phyloP scores from a whole-genome alignment of 2,329 filamentous ascomycete species.

The Diaporthe sp. region DNA sequence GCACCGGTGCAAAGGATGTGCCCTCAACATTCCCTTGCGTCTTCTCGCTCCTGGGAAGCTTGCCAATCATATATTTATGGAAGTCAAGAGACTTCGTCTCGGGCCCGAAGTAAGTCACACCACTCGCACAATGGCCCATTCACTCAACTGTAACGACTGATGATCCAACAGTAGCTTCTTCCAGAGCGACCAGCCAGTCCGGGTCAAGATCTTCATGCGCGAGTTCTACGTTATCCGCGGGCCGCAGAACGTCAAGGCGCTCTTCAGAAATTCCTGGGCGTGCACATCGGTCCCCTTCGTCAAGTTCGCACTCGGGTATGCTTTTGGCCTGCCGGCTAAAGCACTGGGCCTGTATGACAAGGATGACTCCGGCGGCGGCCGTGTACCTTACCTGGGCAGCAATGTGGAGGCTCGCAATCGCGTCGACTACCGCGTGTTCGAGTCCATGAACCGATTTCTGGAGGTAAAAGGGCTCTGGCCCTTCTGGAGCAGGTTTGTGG shows the following conservation, averaged over 20 bases:
- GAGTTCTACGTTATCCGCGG: background rate
- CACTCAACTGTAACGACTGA: background rate
- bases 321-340: background rate
- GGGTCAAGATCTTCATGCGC: background rate
- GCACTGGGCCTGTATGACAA: background rate
- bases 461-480: background rate
- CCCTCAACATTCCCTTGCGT: background rate
- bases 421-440: background rate
- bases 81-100: background rate
- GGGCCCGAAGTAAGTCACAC: background rate
- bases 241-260: background rate
- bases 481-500: background rate
- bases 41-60: background rate
- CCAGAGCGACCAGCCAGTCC: background rate
- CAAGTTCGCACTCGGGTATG: background rate
- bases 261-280: background rate
- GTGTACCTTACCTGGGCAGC: background rate
- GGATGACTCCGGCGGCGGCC: background rate
- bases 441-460: background rate
- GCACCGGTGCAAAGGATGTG: too few species aligned
- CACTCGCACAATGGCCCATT: background rate
- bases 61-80: background rate
- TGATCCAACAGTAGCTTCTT: background rate
- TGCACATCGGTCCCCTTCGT: conserved; percentile 9
- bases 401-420: background rate